Base-by-base conservation (phyloP, 169 alveolate genomes). In the Plasmodium billcollinsi region DNA sequence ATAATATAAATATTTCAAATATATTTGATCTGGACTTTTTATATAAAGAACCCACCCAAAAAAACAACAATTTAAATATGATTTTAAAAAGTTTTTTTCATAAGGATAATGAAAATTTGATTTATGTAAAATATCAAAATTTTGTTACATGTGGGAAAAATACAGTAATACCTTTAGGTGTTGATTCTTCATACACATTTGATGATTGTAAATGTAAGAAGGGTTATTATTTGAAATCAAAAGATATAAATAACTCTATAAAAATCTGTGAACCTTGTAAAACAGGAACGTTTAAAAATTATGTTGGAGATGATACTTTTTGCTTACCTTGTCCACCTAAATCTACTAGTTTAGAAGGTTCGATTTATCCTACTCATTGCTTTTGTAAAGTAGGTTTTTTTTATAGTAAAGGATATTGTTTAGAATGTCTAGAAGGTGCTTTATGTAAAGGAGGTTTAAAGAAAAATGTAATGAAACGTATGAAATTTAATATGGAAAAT, bases 121-220 rank as follows among this genome's bases (percentile, higher is more conserved):
- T 58, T 6, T 86, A 86, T 73, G 72, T 45, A 61, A 91, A 75
- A 43, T 90, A 88, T 12, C 73, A 52, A 33, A 88, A 65, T 20
- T 93, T 96, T 1, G 92, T 88, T 11, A 70, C 69, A 45, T 95
- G 97, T 89, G 97, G 94, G 0, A 65, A 62, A 14, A 49, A 95
- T 54, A 95, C 97, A 1, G 91, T 93, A 66, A 94, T 95, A 20
- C 93, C 96, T 2, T 94, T 96, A 6, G 97, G 97, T 5, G 94
- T 92, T 56, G 96, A 94, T 71, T 93, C 95, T 21, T 94, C 97
- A 21, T 78, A 90, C 45, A 62, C 94, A 11, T 88, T 93, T 33
- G 95, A 95, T 39, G 95, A 92, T 73, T 95, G 97, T 73, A 93
- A 93, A 54, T 95, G 97, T 89, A 95, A 85, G n/a, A 92, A 92